Evolutionary conservation across 1,284 basidiomycete species (phyloP), one percentile per base, ranked within the genome.

Genomic region (Moesziomyces aphidis): DNA sequence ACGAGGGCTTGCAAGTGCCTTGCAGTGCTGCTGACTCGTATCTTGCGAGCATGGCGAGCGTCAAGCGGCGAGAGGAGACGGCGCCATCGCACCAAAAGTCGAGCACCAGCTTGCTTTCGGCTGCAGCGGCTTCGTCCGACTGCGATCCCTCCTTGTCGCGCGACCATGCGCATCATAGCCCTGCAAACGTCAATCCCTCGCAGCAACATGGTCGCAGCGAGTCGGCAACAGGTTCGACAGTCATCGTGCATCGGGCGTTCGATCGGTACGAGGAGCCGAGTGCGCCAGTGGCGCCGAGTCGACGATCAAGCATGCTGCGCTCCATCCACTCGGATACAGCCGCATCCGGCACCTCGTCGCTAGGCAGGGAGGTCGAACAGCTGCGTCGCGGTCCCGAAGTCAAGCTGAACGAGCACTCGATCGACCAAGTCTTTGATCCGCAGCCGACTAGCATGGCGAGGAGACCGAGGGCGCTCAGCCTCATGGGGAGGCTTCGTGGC

Each of bases 401-500:
- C 42, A 55, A 44, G 45, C n/a, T 50, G 21, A 31, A 55, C 22
- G 28, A 60, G 8, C 43, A 52, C 3, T 47, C 49, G 11, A 43
- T 52, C 23, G 49, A 62, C 17, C n/a, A 24, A 11, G 45, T 55
- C 48, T 61, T 61, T 19, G 52, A 49, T 17, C 19, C 26, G 22
- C 24, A 61, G 53, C 34, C 24, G 19, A 7, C 31, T 21, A 17
- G 17, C 22, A n/a, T 31, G 3, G 4, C 36, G 19, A 54, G 39
- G 22, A 58, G 64, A 23, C 46, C 64, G 5, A 42, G 53, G 28
- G 50, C 64, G 15, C 36, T 61, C 0, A 64, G 46, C 26, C 36
- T 64, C 50, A 61, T 61, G 22, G 54, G 51, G n/a, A 43, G 42
- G 58, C 48, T 61, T 39, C 46, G 57, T 39, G 56, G 57, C 5